These are phyloP conservation scores for Yamadazyma atmosphaerica DNA, from an alignment of 1,139 yeast genomes.

Conservation along the genomic window DNA sequence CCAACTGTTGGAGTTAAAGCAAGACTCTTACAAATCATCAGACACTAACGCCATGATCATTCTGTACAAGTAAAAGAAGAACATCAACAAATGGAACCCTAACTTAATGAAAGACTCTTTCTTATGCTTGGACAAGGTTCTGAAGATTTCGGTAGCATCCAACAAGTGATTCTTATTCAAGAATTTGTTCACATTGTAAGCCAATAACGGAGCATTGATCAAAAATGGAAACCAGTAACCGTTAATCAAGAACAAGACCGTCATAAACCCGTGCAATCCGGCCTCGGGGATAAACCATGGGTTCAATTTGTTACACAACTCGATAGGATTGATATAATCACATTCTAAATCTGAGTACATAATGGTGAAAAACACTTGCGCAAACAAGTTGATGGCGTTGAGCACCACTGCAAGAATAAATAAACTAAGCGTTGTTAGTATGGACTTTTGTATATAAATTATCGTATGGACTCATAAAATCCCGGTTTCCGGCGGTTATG, in stretches of 20 bases:
- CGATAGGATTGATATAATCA: constrained; percentile 96
- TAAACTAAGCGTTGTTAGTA: constrained; percentile 40
- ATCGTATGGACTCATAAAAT: too few relatives aligned
- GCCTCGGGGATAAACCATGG: constrained; percentile 92
- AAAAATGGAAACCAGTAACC: constrained; percentile 94
- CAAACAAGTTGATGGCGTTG: constrained; percentile 83
- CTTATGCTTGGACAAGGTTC: constrained; percentile 91
- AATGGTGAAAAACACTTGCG: constrained; percentile 90
- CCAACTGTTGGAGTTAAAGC: neutral
- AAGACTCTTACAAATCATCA: constrained; percentile 40
- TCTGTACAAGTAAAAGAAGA: constrained; percentile 93
- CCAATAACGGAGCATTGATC: constrained; percentile 82
- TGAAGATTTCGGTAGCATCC: constrained; percentile 97
- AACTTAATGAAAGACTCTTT: constrained; percentile 87
- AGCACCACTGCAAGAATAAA: constrained; percentile 82
- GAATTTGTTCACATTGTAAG: constrained; percentile 75
- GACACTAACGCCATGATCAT: constrained; percentile 94
- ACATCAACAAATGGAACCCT: constrained; percentile 87
- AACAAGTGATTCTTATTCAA: constrained; percentile 78
- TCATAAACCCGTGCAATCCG: constrained; percentile 71
- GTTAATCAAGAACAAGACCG: constrained; percentile 72
- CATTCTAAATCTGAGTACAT: constrained; percentile 93
- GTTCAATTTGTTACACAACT: constrained; percentile 89
- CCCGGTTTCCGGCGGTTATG: too few relatives aligned
- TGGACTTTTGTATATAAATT: too few relatives aligned